Evolutionary conservation across 2,329 filamentous ascomycete genomes (phyloP).

Genomic region (Fusarium graminum): DNA sequence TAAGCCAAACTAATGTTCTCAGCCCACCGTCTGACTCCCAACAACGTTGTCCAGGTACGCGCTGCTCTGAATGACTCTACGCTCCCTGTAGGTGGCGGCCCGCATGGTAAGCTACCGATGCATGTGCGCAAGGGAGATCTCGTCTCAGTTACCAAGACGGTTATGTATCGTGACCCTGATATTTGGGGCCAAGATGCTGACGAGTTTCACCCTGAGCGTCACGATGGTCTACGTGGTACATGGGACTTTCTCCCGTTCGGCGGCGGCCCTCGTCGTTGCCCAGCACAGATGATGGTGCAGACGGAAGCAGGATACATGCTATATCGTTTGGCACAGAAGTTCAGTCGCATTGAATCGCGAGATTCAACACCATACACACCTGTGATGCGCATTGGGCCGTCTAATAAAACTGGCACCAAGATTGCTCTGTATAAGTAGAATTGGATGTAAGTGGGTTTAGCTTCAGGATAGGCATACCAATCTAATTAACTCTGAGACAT

Average conservation of each 20-base stretch:
- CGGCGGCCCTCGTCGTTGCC: slow-evolving; percentile 9
- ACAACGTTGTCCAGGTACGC: slow-evolving; percentile 11
- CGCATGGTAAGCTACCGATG: slow-evolving; percentile 5
- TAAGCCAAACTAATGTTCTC: neutral
- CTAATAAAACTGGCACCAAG: slow-evolving; percentile 14
- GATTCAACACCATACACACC: slow-evolving; percentile 5
- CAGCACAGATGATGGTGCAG: slow-evolving; percentile 15
- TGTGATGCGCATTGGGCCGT: slow-evolving; percentile 23
- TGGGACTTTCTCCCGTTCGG: slow-evolving; percentile 3
- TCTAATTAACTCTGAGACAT: too few relatives aligned
- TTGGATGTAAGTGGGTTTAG: too few relatives aligned
- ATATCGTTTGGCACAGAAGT: slow-evolving; percentile 9
- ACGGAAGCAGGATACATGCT: slow-evolving; percentile 18
- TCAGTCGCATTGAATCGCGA: slow-evolving; percentile 3
- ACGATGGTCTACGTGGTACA: slow-evolving; percentile 5
- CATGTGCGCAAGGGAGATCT: slow-evolving; percentile 8
- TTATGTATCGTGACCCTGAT: slow-evolving; percentile 17
- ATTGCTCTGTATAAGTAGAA: slow-evolving; percentile 3
- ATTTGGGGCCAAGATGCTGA: slow-evolving; percentile 12
- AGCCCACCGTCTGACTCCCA: slow-evolving; percentile 13
- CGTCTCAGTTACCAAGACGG: slow-evolving; percentile 7
- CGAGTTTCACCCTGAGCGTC: slow-evolving; percentile 10
- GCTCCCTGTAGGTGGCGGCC: slow-evolving; percentile 7
- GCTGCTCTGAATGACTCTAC: slow-evolving; percentile 10
- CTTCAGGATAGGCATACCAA: too few relatives aligned